phyloP scores from a whole-genome alignment of 2,329 filamentous ascomycete species.

The Microcyclosporella mali region DNA sequence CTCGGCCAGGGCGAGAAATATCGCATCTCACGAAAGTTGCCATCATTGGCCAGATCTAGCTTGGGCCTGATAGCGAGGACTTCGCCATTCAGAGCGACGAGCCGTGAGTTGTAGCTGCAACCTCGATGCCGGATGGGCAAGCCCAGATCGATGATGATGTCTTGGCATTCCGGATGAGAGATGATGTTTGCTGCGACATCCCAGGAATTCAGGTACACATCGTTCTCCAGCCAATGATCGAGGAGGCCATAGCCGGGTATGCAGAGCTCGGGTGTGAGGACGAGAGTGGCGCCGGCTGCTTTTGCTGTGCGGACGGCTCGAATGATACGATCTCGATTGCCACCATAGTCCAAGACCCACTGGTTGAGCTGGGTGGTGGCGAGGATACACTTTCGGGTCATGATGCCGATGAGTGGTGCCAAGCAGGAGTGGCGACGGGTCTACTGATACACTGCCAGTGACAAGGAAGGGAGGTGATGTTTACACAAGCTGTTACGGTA shows the following conservation, averaged over 20 bases:
- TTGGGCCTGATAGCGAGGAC: conserved; percentile 69
- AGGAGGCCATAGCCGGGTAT: conserved; percentile 60
- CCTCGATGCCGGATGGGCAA: conserved; percentile 56
- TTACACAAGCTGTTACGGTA: too few species aligned
- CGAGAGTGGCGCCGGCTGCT: conserved; percentile 54
- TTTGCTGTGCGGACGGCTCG: conserved; percentile 58
- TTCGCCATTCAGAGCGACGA: conserved; percentile 60
- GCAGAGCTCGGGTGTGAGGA: conserved; percentile 44
- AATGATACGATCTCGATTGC: conserved; percentile 58
- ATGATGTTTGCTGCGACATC: conserved; percentile 59
- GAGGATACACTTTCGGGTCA: conserved; percentile 33
- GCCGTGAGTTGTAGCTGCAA: conserved; percentile 59
- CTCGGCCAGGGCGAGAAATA: conserved; percentile 60
- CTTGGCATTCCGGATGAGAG: conserved; percentile 52
- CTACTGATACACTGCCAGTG: too few species aligned
- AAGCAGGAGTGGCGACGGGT: too few species aligned
- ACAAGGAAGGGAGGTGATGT: too few species aligned
- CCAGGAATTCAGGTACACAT: conserved; percentile 43
- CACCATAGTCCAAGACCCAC: conserved; percentile 55
- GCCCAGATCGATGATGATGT: conserved; percentile 55
- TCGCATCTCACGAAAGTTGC: conserved; percentile 47
- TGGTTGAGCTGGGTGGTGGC: conserved; percentile 42
- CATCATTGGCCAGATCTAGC: conserved; percentile 64
- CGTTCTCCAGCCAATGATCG: conserved; percentile 54
- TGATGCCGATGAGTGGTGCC: conserved; percentile 12